Percentiles rank a stretch among this genome's conserved stretches.
Evolutionary conservation across 1,284 basidiomycete genomes (phyloP).

Genomic region (Apiotrichum akiyoshidainum): DNA sequence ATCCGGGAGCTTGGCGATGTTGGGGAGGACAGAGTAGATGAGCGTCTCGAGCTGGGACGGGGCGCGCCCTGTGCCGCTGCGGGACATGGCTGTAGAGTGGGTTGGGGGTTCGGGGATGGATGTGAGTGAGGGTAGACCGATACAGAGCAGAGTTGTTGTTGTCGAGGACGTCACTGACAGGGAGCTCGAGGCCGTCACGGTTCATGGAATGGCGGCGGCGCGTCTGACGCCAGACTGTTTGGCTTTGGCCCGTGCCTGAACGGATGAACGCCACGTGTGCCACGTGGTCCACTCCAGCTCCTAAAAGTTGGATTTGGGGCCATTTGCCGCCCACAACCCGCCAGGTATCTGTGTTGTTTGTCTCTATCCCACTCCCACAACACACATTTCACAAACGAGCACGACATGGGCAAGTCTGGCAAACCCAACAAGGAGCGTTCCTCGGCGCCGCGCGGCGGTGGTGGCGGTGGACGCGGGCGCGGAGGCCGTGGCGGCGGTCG

Average conservation of each 20-base stretch:
- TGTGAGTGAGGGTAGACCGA: not conserved
- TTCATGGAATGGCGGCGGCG: not conserved
- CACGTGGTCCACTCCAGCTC: too few species aligned
- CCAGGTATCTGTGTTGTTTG: too few species aligned
- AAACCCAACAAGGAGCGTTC: constrained; percentile 18
- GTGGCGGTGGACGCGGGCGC: constrained; percentile 14
- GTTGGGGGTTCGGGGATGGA: not conserved
- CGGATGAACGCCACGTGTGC: too few species aligned
- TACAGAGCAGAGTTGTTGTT: too few species aligned
- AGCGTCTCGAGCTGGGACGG: constrained; percentile 36
- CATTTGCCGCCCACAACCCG: too few species aligned
- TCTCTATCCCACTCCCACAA: not conserved
- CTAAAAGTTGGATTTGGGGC: too few species aligned
- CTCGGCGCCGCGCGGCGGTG: constrained; percentile 5
- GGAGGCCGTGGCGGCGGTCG: constrained; percentile 10
- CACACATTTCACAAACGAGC: not conserved
- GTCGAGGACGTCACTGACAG: too few species aligned
- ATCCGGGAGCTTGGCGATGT: constrained; percentile 23
- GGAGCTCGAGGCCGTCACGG: too few species aligned
- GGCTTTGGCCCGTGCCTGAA: too few species aligned
- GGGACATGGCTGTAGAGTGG: not conserved
- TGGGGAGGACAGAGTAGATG: constrained; percentile 35
- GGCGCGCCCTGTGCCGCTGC: not conserved
- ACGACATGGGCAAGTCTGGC: constrained; percentile 20
- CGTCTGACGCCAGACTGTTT: not conserved